These are phyloP conservation scores for Galerina sulciceps DNA, from an alignment of 768 basidiomycete species.

Conservation along the genomic window DNA sequence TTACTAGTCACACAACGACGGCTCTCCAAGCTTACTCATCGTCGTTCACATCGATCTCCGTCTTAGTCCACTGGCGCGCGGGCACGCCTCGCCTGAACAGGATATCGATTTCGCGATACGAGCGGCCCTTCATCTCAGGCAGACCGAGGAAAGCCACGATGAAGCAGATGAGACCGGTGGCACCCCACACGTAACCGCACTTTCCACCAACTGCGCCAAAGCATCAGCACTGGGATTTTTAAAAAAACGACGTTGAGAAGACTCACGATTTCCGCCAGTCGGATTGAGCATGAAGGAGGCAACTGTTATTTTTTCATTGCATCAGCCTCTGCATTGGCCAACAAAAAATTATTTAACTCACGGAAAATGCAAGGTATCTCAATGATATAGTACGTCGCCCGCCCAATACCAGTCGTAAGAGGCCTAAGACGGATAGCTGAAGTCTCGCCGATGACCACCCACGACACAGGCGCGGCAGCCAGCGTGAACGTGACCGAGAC, in stretches of 20 bases:
- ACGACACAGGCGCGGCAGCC: background rate
- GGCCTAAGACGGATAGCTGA: background rate
- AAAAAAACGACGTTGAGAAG: background rate
- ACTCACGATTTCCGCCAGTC: background rate
- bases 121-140: background rate
- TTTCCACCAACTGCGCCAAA: background rate
- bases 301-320: background rate
- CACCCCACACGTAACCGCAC: conserved; percentile 1
- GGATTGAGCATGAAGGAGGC: background rate
- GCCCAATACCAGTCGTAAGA: background rate
- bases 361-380: conserved; percentile 1
- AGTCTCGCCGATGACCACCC: background rate
- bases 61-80: background rate
- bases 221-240: background rate
- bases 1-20: background rate
- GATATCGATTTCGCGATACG: conserved; percentile 1
- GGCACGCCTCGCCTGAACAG: background rate
- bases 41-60: conserved; percentile 1
- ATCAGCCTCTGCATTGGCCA: background rate
- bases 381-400: background rate
- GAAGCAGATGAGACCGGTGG: background rate
- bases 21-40: background rate
- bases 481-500: conserved; percentile 1
- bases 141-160: background rate
- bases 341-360: background rate